Evolutionary conservation across 176 grass and related monocot genomes (phyloP).

Genomic region (Carex littledalei): DNA sequence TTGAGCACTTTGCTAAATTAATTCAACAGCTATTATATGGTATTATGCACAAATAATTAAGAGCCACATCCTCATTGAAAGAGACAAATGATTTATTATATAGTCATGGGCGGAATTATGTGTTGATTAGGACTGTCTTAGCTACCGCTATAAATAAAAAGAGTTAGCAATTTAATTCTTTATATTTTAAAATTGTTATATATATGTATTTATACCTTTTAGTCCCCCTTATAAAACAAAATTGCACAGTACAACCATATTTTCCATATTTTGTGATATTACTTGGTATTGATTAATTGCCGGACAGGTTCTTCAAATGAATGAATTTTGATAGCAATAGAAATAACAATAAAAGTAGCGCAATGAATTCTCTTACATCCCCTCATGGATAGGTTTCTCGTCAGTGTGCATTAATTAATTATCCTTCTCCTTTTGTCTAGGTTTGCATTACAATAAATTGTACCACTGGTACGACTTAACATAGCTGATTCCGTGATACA

Average conservation of each 20-base stretch:
- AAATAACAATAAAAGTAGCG: neutral
- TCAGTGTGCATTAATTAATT: neutral
- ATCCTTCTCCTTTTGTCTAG: neutral
- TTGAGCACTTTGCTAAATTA: neutral
- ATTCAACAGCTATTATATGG: neutral
- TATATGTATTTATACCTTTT: too few relatives aligned
- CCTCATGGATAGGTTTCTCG: neutral
- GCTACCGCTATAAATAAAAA: too few relatives aligned
- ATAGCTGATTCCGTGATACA: neutral
- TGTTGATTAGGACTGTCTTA: too few relatives aligned
- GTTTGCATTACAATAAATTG: neutral
- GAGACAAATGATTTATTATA: neutral
- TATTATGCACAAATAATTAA: neutral
- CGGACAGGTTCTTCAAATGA: neutral
- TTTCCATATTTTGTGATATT: neutral
- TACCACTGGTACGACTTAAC: neutral
- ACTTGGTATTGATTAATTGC: neutral
- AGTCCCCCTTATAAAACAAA: too few relatives aligned
- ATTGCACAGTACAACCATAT: neutral
- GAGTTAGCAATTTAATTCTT: too few relatives aligned
- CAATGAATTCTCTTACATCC: neutral
- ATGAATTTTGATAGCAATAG: neutral
- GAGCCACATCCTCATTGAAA: neutral
- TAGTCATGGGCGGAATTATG: too few relatives aligned
- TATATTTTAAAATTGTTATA: too few relatives aligned